Evolutionary conservation across 169 alveolate genomes (phyloP).

Genomic region (Besnoitia besnoiti): DNA sequence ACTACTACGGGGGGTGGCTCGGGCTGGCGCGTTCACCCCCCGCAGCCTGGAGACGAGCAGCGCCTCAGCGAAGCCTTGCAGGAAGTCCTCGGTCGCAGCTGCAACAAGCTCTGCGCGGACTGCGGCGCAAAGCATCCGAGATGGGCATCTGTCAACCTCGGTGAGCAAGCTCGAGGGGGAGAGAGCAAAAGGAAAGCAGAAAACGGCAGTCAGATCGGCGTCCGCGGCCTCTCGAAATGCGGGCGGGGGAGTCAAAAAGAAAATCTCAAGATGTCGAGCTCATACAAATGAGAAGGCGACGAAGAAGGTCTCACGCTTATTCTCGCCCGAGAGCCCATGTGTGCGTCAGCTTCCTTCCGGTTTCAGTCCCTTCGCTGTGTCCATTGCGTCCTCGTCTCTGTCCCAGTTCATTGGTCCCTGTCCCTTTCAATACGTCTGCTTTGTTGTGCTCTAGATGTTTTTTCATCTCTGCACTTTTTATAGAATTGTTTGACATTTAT

Average conservation of each 20-base stretch:
- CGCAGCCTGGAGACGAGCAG: conserved; percentile 22
- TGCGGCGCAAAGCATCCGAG: conserved; percentile 94
- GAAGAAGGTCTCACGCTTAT: no score
- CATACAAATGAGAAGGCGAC: not conserved
- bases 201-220: not conserved
- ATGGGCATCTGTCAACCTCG: conserved; percentile 95
- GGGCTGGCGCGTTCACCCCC: conserved; percentile 2
- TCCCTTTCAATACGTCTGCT: no score
- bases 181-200: not conserved
- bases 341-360: no score
- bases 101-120: conserved; percentile 90
- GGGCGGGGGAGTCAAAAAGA: not conserved
- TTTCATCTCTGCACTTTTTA: no score
- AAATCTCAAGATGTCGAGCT: not conserved
- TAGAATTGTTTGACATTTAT: no score
- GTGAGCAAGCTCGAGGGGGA: conserved; percentile 10
- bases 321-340: no score
- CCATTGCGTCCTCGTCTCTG: no score
- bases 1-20: not conserved
- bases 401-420: no score
- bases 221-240: not conserved
- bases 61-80: conserved; percentile 9
- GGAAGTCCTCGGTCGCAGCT: conserved; percentile 33
- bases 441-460: no score
- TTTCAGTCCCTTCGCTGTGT: no score